These are phyloP conservation scores for Fusarium sp. DNA, from an alignment of 2,329 filamentous ascomycete species.

Conservation along the genomic window DNA sequence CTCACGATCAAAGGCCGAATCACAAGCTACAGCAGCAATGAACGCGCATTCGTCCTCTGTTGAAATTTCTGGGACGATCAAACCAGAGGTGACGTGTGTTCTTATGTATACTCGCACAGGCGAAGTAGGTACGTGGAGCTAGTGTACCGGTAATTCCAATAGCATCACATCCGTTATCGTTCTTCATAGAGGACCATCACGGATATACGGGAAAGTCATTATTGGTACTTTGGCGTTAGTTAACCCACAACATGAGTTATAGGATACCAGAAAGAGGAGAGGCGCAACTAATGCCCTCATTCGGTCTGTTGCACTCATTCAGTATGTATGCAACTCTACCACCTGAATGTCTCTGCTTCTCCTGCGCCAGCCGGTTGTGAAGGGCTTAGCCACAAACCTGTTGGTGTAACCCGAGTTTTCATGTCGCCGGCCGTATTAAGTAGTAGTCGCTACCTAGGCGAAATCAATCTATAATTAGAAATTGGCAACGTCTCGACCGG, in stretches of 20 bases:
- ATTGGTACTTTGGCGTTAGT: background rate
- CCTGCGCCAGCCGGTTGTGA: background rate
- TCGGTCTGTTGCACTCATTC: background rate
- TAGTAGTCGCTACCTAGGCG: slow-evolving; percentile 7
- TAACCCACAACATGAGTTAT: background rate
- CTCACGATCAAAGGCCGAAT: background rate
- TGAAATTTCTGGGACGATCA: background rate
- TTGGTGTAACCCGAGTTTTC: slow-evolving; percentile 16
- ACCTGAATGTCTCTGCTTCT: background rate
- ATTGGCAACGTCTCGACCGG: background rate
- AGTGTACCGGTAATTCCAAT: background rate
- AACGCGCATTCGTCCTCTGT: background rate
- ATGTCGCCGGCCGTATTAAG: background rate
- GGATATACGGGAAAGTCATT: background rate
- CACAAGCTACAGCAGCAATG: slow-evolving; percentile 6
- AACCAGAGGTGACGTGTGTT: background rate
- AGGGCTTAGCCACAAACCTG: background rate
- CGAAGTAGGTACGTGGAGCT: background rate
- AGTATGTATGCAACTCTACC: background rate
- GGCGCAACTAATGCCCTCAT: background rate
- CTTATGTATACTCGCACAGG: background rate
- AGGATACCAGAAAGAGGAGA: background rate
- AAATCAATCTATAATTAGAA: slow-evolving; percentile 31
- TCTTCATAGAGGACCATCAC: background rate
- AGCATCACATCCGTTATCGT: background rate